Conservation (phyloP, 225 moss, liverwort and hornwort species). For the Sphagnum contortum region DNA sequence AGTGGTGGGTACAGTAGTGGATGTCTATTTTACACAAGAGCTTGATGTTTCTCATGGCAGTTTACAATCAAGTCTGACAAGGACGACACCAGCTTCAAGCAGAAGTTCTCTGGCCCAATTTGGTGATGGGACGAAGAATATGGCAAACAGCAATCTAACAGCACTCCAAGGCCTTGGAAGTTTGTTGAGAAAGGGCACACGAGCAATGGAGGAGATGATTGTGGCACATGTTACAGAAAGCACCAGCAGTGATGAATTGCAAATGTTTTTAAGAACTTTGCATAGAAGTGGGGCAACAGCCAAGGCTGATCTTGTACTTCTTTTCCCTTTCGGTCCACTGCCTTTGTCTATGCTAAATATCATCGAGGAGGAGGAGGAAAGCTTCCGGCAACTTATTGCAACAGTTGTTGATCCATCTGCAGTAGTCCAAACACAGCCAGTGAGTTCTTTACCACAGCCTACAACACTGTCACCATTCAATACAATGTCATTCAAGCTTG, state of each 20-base stretch:
- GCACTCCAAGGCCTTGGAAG: conserved; percentile 38
- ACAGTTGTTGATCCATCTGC: conserved; percentile 4
- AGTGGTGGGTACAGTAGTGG: no score
- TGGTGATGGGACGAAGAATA: no score
- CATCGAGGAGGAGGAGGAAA: conserved; percentile 24
- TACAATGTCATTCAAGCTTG: conserved; percentile 38
- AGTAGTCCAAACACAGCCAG: background rate
- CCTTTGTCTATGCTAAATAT: conserved; percentile 4
- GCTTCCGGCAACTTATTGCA: conserved; percentile 26
- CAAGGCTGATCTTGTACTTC: conserved; percentile 29
- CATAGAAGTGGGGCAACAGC: conserved; percentile 38
- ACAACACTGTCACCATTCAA: conserved; percentile 51
- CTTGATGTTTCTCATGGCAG: no score
- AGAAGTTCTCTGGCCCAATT: no score
- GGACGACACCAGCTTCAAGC: no score
- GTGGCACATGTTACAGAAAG: conserved; percentile 27
- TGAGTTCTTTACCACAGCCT: conserved; percentile 1
- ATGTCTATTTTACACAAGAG: no score
- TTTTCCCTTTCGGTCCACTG: conserved; percentile 14
- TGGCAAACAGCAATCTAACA: no score
- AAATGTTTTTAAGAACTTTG: conserved; percentile 24
- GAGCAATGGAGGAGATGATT: conserved; percentile 26
- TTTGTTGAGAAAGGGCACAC: conserved; percentile 26
- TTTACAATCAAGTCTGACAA: no score
- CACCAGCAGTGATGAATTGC: conserved; percentile 9